Conservation (phyloP, 352 stramenopile genomes). For the Poterioochromonas sp. region DNA sequence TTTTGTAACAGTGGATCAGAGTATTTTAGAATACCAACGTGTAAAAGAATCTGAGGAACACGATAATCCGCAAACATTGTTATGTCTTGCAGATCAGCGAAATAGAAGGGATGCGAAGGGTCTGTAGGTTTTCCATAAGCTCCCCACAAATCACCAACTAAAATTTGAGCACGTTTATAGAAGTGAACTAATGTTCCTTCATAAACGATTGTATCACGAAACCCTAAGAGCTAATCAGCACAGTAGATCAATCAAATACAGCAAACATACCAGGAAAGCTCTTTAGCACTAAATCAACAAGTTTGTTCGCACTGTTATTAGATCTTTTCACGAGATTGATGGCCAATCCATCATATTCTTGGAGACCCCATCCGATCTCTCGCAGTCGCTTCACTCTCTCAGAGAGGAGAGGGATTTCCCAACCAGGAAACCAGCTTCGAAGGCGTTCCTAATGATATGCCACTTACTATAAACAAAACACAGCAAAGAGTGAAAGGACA, state of each 20-base stretch:
- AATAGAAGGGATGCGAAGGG: slow-evolving; percentile 43
- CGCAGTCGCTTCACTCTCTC: slow-evolving; percentile 14
- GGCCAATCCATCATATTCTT: slow-evolving; percentile 41
- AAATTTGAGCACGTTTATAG: slow-evolving; percentile 77
- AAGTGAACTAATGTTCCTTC: slow-evolving; percentile 67
- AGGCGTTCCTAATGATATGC: background rate
- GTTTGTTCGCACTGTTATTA: slow-evolving; percentile 34
- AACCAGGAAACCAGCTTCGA: background rate
- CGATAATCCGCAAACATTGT: slow-evolving; percentile 82
- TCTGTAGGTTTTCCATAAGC: slow-evolving; percentile 55
- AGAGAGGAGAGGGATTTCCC: background rate
- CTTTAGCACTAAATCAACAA: slow-evolving; percentile 18
- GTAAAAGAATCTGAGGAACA: slow-evolving; percentile 63
- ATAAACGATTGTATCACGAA: slow-evolving; percentile 69
- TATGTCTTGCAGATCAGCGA: slow-evolving; percentile 64
- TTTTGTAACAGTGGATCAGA: slow-evolving; percentile 48
- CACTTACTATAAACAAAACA: background rate
- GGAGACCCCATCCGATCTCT: slow-evolving; percentile 21
- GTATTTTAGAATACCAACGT: slow-evolving; percentile 61
- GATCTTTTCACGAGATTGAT: slow-evolving; percentile 35
- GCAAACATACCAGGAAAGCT: background rate
- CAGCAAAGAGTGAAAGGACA: background rate
- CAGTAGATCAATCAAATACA: background rate
- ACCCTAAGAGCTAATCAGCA: slow-evolving; percentile 51
- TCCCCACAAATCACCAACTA: slow-evolving; percentile 70